Evolutionary conservation across 1,284 basidiomycete genomes (phyloP).

Genomic region (Microbotryum lychnidis-dioicae): DNA sequence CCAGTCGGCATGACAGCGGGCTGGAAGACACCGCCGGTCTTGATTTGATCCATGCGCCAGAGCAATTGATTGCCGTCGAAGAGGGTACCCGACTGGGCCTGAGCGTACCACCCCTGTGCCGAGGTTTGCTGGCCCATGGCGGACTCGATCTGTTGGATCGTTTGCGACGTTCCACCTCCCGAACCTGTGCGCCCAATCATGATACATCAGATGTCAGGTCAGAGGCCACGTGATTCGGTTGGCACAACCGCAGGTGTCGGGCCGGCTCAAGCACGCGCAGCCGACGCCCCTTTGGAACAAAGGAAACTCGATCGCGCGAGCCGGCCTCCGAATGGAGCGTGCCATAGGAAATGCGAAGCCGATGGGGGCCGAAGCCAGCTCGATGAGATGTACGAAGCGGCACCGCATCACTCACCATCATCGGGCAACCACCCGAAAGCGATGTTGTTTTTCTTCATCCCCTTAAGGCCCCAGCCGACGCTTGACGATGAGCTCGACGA

Average conservation of each 20-base stretch:
- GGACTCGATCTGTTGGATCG: conserved; percentile 36
- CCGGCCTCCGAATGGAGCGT: too few species aligned
- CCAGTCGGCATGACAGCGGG: conserved; percentile 32
- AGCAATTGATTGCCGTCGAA: conserved; percentile 39
- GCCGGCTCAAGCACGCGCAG: too few species aligned
- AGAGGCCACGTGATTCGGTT: too few species aligned
- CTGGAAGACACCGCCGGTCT: conserved; percentile 40
- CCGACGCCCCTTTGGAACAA: too few species aligned
- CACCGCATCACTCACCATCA: conserved; percentile 19
- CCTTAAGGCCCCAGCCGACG: conserved; percentile 16
- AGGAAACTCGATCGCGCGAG: too few species aligned
- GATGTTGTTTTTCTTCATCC: conserved; percentile 33
- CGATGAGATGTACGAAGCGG: too few species aligned
- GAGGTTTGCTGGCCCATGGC: conserved; percentile 29
- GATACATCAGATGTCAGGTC: not conserved
- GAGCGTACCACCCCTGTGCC: conserved; percentile 38
- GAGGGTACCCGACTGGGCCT: conserved; percentile 36
- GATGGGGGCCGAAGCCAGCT: too few species aligned
- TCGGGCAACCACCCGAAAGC: conserved; percentile 34
- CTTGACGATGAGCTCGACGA: conserved; percentile 2
- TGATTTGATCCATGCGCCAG: conserved; percentile 37
- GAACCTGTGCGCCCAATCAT: conserved; percentile 17
- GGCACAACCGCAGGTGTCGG: too few species aligned
- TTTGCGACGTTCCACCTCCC: conserved; percentile 34
- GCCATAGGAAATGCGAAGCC: too few species aligned